A percentile compares a stretch with the other conserved stretches of the same genome.
Evolutionary conservation across 768 basidiomycete genomes (phyloP).

Genomic region (Calvatia gigantea): DNA sequence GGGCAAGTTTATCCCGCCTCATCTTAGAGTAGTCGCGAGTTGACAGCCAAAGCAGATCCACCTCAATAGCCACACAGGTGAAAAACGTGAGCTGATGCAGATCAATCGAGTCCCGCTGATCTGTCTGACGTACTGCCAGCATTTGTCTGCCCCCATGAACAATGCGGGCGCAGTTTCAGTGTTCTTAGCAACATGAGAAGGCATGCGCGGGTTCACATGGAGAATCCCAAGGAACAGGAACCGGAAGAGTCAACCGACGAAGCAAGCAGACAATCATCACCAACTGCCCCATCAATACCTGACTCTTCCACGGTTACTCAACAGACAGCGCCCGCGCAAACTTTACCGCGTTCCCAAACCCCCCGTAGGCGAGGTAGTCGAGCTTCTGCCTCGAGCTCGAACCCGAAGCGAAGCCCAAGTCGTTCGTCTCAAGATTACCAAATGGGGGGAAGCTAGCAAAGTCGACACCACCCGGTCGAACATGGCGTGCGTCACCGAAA

Average conservation of each 20-base stretch:
- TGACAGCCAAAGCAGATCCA: conserved; percentile 54
- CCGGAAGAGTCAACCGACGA: conserved; percentile 44
- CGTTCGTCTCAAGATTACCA: conserved; percentile 33
- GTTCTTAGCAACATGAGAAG: conserved; percentile 89
- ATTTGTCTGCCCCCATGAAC: conserved; percentile 69
- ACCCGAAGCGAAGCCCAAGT: conserved; percentile 38
- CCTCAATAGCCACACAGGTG: conserved; percentile 80
- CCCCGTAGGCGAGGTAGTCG: conserved; percentile 35
- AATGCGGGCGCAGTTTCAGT: conserved; percentile 79
- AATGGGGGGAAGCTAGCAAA: conserved; percentile 24
- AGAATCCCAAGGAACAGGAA: conserved; percentile 29
- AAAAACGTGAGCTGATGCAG: conserved; percentile 60
- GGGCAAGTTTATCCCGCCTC: conserved; percentile 38
- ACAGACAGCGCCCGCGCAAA: conserved; percentile 12
- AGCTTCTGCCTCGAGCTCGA: conserved; percentile 37
- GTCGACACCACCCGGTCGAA: conserved; percentile 17
- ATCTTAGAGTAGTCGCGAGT: conserved; percentile 1
- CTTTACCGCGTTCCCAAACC: conserved; percentile 13
- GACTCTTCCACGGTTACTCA: not conserved
- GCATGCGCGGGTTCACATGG: conserved; percentile 70
- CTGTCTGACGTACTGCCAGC: conserved; percentile 37
- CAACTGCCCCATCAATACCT: conserved; percentile 9
- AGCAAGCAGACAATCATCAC: conserved; percentile 28
- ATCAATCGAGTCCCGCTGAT: conserved; percentile 5
- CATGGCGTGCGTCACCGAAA: not conserved